Percentiles rank a stretch among this genome's conserved stretches.
These are phyloP conservation scores for Melastoma candidum DNA, from an alignment of 441 rosid species.

Conservation along the genomic window DNA sequence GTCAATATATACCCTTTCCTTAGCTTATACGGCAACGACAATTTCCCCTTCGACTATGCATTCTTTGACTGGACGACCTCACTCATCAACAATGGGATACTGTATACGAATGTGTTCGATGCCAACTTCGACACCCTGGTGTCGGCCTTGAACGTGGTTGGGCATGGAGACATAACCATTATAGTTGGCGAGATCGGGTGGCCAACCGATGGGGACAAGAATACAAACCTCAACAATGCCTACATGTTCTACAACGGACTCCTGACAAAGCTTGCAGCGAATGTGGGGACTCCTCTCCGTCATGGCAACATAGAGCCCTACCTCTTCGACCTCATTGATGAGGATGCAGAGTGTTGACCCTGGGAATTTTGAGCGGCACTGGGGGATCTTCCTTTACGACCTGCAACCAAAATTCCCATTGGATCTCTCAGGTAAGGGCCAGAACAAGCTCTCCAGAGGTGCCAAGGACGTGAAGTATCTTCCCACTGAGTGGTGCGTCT, in stretches of 20 bases:
- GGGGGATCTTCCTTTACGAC: constrained; percentile 79
- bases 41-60: constrained; percentile 79
- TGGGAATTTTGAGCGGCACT: constrained; percentile 82
- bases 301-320: constrained; percentile 64
- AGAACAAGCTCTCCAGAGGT: constrained; percentile 41
- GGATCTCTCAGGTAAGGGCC: constrained; percentile 58
- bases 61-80: constrained; percentile 67
- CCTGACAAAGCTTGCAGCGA: constrained; percentile 47
- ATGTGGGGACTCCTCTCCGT: constrained; percentile 68
- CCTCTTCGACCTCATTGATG: constrained; percentile 75
- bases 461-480: constrained; percentile 54
- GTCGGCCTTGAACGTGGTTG: constrained; percentile 47
- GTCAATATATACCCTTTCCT: constrained; percentile 88
- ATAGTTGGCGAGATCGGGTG: constrained; percentile 94
- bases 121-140: constrained; percentile 81
- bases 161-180: constrained; percentile 46
- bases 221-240: constrained; percentile 53
- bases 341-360: constrained; percentile 82
- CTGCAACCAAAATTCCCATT: constrained; percentile 76
- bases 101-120: constrained; percentile 74
- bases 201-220: constrained; percentile 89
- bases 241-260: constrained; percentile 67
- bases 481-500: constrained; percentile 58
- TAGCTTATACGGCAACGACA: constrained; percentile 57
- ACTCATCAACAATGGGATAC: constrained; percentile 38